These are phyloP conservation scores for Fusarium caatingaense DNA, from an alignment of 2,329 filamentous ascomycete genomes.

Conservation along the genomic window DNA sequence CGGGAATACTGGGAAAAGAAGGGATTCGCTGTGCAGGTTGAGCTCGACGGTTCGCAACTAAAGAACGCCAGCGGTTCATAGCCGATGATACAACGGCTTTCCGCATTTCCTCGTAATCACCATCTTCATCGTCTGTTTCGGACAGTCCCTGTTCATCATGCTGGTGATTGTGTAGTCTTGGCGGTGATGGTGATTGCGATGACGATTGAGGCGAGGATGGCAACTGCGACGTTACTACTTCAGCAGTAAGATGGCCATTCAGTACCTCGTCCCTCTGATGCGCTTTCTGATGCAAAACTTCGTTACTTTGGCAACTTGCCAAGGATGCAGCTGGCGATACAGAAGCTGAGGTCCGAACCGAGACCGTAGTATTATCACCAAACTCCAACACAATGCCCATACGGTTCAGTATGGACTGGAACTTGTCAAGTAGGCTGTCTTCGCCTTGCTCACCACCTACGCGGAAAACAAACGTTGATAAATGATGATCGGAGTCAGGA, in stretches of 20 bases:
- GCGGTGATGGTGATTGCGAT: constrained; percentile 4
- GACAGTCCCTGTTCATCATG: constrained; percentile 14
- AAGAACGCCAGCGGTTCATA: constrained; percentile 42
- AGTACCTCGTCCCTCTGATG: constrained; percentile 6
- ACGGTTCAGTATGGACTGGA: constrained; percentile 72
- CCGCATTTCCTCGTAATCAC: constrained; percentile 29
- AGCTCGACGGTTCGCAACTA: constrained; percentile 32
- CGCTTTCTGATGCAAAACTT: not conserved
- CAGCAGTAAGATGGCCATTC: constrained; percentile 16
- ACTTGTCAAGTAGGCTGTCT: constrained; percentile 73
- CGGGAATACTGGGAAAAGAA: constrained; percentile 25
- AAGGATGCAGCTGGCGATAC: constrained; percentile 40
- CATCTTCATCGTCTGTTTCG: constrained; percentile 29
- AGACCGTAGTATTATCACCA: constrained; percentile 51
- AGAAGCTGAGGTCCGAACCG: constrained; percentile 41
- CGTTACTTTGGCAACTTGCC: constrained; percentile 35
- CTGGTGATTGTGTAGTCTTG: constrained; percentile 1
- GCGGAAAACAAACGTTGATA: constrained; percentile 82
- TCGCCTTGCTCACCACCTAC: constrained; percentile 74
- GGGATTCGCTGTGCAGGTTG: constrained; percentile 20
- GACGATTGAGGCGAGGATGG: constrained; percentile 9
- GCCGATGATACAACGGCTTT: constrained; percentile 39
- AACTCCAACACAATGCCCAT: constrained; percentile 80
- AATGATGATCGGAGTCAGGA: constrained; percentile 78
- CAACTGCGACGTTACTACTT: constrained; percentile 6